A percentile compares a stretch with the other conserved stretches of the same genome.
These are phyloP conservation scores for Pythium brachiatum DNA, from an alignment of 352 stramenopile species.

Conservation along the genomic window DNA sequence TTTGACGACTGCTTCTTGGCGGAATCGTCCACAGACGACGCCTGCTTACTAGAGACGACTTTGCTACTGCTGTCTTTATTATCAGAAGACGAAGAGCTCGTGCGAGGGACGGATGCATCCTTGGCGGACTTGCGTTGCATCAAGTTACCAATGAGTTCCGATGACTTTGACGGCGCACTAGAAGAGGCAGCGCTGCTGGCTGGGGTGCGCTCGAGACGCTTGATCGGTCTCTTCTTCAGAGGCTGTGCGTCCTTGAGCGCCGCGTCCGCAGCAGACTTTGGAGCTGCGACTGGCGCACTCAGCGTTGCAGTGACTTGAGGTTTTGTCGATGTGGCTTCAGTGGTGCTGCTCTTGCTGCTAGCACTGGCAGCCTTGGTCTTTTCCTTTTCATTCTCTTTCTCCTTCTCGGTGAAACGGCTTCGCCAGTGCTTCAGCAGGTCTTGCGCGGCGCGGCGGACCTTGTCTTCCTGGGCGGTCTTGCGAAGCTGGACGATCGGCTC, in stretches of 20 bases:
- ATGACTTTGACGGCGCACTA: conserved; percentile 57
- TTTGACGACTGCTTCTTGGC: conserved; percentile 26
- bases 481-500: conserved; percentile 85
- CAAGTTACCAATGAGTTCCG: conserved; percentile 77
- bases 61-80: conserved; percentile 28
- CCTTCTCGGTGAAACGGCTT: conserved; percentile 82
- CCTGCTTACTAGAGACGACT: conserved; percentile 28
- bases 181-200: conserved; percentile 30
- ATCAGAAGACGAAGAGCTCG: conserved; percentile 18
- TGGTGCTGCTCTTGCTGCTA: conserved; percentile 5
- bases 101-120: conserved; percentile 2
- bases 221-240: conserved; percentile 70
- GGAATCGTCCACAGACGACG: conserved; percentile 10
- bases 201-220: conserved; percentile 70
- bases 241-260: conserved; percentile 35
- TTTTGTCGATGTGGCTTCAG: conserved; percentile 11
- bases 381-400: conserved; percentile 36
- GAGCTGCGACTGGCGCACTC: background rate
- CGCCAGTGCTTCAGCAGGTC: conserved; percentile 86
- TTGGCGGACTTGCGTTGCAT: conserved; percentile 84
- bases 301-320: background rate
- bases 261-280: conserved; percentile 18
- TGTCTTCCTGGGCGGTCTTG: conserved; percentile 75
- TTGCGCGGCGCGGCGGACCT: conserved; percentile 73
- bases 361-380: conserved; percentile 19